phyloP scores from a whole-genome alignment of 257 asterid genomes.

The Solanum chilense region DNA sequence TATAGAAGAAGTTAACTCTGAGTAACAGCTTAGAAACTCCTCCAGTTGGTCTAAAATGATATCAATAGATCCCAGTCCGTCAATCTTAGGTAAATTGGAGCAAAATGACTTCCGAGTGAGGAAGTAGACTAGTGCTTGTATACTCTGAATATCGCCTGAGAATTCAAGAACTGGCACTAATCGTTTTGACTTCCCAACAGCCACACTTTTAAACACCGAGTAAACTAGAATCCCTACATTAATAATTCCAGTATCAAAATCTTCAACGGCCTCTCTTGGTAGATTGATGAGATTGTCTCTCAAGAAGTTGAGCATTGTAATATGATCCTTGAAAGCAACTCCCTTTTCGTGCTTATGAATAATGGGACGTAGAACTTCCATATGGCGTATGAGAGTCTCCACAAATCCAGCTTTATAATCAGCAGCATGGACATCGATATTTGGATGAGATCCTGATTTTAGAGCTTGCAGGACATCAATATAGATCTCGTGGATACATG shows the following conservation, averaged over 20 bases:
- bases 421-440: not conserved
- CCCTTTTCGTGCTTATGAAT: not conserved
- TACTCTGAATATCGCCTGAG: not conserved
- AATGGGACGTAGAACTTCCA: not conserved
- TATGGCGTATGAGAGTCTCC: not conserved
- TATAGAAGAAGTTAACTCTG: not conserved
- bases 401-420: not conserved
- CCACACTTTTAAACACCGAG: not conserved
- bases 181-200: not conserved
- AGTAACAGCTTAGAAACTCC: not conserved
- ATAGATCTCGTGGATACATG: not conserved
- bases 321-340: not conserved
- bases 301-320: not conserved
- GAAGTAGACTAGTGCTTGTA: not conserved
- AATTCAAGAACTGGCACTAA: not conserved
- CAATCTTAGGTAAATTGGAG: not conserved
- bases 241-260: not conserved
- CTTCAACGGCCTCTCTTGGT: not conserved
- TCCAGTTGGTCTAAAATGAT: not conserved
- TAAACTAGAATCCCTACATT: not conserved
- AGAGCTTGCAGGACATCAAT: not conserved
- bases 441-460: not conserved
- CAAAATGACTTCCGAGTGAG: not conserved
- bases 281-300: not conserved
- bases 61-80: not conserved